Conservation (phyloP, 257 asterid species). For the Penstemon davidsonii region DNA sequence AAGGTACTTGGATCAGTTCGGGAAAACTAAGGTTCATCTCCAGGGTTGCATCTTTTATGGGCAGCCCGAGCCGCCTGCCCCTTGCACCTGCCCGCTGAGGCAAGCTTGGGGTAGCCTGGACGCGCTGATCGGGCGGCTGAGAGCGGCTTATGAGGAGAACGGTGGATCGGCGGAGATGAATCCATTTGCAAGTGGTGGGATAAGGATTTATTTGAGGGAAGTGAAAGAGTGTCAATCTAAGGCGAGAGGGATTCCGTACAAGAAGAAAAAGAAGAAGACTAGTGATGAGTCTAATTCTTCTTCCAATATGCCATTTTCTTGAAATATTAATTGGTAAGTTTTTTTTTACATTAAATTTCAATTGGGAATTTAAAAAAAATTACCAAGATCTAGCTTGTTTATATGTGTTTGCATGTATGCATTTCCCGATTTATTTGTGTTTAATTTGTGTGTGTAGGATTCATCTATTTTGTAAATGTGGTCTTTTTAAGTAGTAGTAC, state of each 20-base stretch:
- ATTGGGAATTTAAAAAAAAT: too few species aligned
- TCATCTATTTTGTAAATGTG: not conserved
- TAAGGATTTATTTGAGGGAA: slow-evolving; percentile 68
- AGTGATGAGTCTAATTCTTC: slow-evolving; percentile 49
- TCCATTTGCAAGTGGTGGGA: slow-evolving; percentile 68
- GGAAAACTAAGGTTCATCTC: slow-evolving; percentile 75
- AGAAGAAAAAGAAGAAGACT: slow-evolving; percentile 62
- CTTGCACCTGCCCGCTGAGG: slow-evolving; percentile 70
- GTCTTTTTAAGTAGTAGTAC: too few species aligned
- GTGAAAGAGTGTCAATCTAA: slow-evolving; percentile 72
- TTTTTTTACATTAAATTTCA: not conserved
- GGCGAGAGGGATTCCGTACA: slow-evolving; percentile 74
- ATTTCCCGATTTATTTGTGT: not conserved
- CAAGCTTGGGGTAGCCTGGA: slow-evolving; percentile 91
- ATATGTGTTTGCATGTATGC: slow-evolving; percentile 9
- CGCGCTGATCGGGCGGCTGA: slow-evolving; percentile 70
- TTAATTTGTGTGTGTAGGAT: not conserved
- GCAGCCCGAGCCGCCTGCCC: slow-evolving; percentile 84
- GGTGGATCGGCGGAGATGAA: slow-evolving; percentile 74
- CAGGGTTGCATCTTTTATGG: slow-evolving; percentile 77
- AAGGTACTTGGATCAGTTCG: slow-evolving; percentile 70
- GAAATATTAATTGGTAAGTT: slow-evolving; percentile 30
- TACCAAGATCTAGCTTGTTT: not conserved
- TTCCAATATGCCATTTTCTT: slow-evolving; percentile 48
- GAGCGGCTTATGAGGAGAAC: slow-evolving; percentile 85